A percentile compares a stretch with the other conserved stretches of the same genome.
Conservation (phyloP, 2,329 filamentous ascomycete species). For the Mariannaea sp. region DNA sequence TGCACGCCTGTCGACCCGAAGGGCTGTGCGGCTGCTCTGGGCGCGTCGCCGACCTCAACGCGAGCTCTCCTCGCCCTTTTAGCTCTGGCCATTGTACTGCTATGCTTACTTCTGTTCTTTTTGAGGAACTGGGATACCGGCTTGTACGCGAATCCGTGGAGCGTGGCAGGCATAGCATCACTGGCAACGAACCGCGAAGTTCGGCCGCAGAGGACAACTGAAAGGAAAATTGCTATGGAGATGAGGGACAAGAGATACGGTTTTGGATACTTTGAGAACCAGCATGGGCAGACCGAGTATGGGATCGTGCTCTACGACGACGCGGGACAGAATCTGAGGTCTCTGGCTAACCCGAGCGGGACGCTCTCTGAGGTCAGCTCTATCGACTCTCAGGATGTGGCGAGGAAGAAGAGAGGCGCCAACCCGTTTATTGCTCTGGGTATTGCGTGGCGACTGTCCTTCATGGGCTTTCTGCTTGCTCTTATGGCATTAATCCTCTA, state of each 20-base stretch:
- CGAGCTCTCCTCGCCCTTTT: conserved; percentile 29
- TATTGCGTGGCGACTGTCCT: conserved; percentile 42
- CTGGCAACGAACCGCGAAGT: conserved; percentile 33
- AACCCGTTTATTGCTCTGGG: conserved; percentile 46
- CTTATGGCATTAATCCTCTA: conserved; percentile 48
- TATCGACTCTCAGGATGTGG: conserved; percentile 12
- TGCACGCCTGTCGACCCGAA: conserved; percentile 27
- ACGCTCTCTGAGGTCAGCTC: conserved; percentile 27
- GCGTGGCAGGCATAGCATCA: conserved; percentile 32
- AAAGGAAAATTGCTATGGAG: conserved; percentile 32
- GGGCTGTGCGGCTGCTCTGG: conserved; percentile 33
- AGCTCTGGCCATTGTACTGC: conserved; percentile 25
- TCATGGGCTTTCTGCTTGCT: conserved; percentile 42
- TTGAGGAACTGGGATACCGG: conserved; percentile 33
- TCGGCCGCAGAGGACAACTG: conserved; percentile 27
- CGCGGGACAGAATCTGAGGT: conserved; percentile 22
- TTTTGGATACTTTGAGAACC: conserved; percentile 35
- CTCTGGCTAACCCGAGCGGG: background rate
- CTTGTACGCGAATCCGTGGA: conserved; percentile 43
- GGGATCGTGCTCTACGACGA: conserved; percentile 34
- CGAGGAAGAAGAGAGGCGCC: conserved; percentile 11
- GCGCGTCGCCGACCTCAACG: conserved; percentile 28
- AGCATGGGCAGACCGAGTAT: conserved; percentile 28
- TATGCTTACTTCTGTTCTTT: conserved; percentile 28
- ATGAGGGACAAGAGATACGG: conserved; percentile 36